Evolutionary conservation across 306 rosid genomes (phyloP).

Genomic region (Gleditsia sinensis): DNA sequence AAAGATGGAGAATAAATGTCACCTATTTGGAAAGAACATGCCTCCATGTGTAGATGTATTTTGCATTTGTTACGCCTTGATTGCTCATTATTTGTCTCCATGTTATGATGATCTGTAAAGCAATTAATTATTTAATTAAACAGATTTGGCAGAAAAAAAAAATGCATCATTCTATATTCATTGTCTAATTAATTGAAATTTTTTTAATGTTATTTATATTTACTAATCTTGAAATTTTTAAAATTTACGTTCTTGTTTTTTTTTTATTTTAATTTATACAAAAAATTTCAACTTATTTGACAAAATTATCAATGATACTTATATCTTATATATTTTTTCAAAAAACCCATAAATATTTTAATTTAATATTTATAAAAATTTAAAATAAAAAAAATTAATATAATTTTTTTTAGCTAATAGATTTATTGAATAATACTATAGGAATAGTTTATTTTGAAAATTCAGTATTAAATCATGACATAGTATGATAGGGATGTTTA

Average conservation of each 20-base stretch:
- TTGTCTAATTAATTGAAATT: too few species aligned
- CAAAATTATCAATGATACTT: too few species aligned
- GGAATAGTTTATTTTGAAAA: not conserved
- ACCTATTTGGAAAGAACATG: constrained; percentile 38
- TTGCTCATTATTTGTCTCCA: constrained; percentile 39
- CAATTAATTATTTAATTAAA: constrained; percentile 17
- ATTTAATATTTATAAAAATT: too few species aligned
- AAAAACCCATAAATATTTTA: too few species aligned
- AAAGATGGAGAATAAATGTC: constrained; percentile 42
- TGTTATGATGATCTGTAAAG: constrained; percentile 48
- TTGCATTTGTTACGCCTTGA: constrained; percentile 55
- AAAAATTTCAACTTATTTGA: too few species aligned
- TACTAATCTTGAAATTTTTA: not conserved
- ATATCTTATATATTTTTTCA: too few species aligned
- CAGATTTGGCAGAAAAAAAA: not conserved
- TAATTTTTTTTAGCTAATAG: too few species aligned
- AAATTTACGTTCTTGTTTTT: too few species aligned
- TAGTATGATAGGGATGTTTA: not conserved
- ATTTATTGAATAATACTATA: too few species aligned
- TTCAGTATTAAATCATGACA: not conserved
- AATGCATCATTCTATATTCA: not conserved
- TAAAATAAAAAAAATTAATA: too few species aligned
- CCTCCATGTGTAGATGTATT: constrained; percentile 40
- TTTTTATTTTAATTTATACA: too few species aligned
- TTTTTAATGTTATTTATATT: not conserved